Conservation (phyloP, 495 filamentous ascomycete species). For the Amniculicola lignicola region DNA sequence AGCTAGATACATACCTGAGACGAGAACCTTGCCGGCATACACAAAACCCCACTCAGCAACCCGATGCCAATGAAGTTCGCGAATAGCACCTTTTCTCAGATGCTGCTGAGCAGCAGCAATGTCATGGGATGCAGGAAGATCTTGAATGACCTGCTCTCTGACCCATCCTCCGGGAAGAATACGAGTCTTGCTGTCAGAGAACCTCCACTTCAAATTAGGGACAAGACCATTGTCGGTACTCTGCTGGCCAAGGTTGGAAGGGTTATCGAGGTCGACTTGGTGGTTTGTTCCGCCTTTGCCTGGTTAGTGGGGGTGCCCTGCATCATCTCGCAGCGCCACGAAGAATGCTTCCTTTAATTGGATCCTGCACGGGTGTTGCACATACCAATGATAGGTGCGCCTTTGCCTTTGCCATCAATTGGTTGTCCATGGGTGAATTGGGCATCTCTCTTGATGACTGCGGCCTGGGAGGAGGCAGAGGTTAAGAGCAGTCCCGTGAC, state of each 20-base stretch:
- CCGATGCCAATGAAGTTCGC: slow-evolving; percentile 66
- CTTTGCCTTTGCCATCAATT: slow-evolving; percentile 54
- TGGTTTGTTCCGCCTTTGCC: slow-evolving; percentile 50
- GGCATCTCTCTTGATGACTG: slow-evolving; percentile 37
- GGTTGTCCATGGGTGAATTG: slow-evolving; percentile 52
- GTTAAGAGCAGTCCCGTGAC: slow-evolving; percentile 19
- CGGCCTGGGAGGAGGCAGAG: slow-evolving; percentile 29
- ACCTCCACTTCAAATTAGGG: slow-evolving; percentile 63
- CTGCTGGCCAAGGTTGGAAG: slow-evolving; percentile 56
- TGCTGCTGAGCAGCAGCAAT: slow-evolving; percentile 63
- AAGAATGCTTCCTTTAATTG: neutral
- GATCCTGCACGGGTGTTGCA: neutral
- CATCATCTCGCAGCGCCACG: neutral
- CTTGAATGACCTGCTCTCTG: slow-evolving; percentile 60
- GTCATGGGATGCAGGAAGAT: slow-evolving; percentile 58
- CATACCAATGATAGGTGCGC: slow-evolving; percentile 55
- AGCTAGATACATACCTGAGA: slow-evolving; percentile 35
- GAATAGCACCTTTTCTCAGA: slow-evolving; percentile 58
- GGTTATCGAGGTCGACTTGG: slow-evolving; percentile 50
- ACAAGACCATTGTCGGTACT: slow-evolving; percentile 59
- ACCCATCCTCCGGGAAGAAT: slow-evolving; percentile 62
- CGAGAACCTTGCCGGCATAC: slow-evolving; percentile 54
- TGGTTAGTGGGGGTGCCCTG: slow-evolving; percentile 9
- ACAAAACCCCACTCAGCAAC: slow-evolving; percentile 63
- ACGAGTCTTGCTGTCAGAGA: slow-evolving; percentile 59